Percentiles rank a stretch among this genome's conserved stretches.
These are phyloP conservation scores for Beauveria brongniartii DNA, from an alignment of 2,329 filamentous ascomycete genomes.

Conservation along the genomic window DNA sequence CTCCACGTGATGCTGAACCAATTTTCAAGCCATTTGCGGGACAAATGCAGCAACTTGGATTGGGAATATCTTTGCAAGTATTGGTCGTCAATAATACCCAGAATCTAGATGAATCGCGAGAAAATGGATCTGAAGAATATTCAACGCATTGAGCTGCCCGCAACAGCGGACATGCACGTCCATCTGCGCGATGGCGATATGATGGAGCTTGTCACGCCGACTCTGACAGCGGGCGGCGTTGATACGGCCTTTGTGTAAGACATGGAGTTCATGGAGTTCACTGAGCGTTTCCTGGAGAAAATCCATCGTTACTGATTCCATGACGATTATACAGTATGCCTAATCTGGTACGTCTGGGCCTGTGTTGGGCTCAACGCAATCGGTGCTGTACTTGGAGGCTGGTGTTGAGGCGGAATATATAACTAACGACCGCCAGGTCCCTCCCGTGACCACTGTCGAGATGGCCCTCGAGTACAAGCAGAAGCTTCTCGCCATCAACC, in stretches of 20 bases:
- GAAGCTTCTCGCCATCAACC: conserved; percentile 50
- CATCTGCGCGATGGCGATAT: conserved; percentile 61
- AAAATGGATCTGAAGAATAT: conserved; percentile 29
- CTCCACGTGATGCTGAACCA: conserved; percentile 4
- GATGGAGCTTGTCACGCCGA: conserved; percentile 48
- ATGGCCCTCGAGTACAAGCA: conserved; percentile 57
- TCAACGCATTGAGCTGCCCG: conserved; percentile 45
- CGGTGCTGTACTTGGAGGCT: neutral
- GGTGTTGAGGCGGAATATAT: neutral
- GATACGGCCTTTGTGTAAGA: conserved; percentile 47
- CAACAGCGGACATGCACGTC: conserved; percentile 62
- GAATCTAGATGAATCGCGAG: neutral
- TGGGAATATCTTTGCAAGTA: neutral
- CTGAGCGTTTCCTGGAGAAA: neutral
- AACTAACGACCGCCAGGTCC: conserved; percentile 21
- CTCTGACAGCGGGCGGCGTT: conserved; percentile 52
- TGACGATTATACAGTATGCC: conserved; percentile 35
- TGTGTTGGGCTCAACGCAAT: neutral
- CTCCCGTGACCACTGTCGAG: conserved; percentile 52
- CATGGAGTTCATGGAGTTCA: neutral
- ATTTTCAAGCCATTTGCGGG: conserved; percentile 5
- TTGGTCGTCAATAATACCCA: neutral
- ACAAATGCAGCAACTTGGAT: neutral
- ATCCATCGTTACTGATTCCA: conserved; percentile 9
- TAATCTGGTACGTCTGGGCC: conserved; percentile 42